phyloP scores from a whole-genome alignment of 208 protist genomes.

The Porcisia hertigi region DNA sequence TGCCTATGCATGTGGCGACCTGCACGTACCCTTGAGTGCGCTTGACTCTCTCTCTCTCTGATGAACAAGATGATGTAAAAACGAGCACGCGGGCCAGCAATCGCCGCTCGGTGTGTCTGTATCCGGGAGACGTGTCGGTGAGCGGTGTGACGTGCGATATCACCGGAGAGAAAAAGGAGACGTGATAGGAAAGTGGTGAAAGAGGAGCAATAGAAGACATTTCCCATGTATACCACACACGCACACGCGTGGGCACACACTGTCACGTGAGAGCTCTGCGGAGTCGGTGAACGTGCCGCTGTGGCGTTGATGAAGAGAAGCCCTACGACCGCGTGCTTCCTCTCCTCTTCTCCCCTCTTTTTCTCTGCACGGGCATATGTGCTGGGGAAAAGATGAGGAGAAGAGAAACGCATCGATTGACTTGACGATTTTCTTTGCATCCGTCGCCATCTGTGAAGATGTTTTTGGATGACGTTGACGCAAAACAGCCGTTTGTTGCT shows the following conservation, averaged over 20 bases:
- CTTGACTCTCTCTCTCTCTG: too few relatives aligned
- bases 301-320: background rate
- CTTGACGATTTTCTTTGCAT: too few relatives aligned
- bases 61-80: too few relatives aligned
- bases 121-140: too few relatives aligned
- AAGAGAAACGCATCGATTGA: too few relatives aligned
- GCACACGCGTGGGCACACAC: background rate
- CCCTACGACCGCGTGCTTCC: background rate
- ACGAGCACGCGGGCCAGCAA: too few relatives aligned
- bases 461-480: too few relatives aligned
- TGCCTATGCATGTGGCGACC: too few relatives aligned
- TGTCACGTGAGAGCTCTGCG: background rate
- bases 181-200: background rate
- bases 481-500: too few relatives aligned
- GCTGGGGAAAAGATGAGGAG: background rate
- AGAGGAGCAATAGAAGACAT: background rate
- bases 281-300: background rate
- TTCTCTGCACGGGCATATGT: background rate
- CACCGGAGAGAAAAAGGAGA: background rate
- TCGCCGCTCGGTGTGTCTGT: background rate
- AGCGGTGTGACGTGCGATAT: background rate
- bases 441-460: too few relatives aligned
- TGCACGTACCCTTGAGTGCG: too few relatives aligned
- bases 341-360: background rate
- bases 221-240: background rate